Evolutionary conservation across 352 stramenopile genomes (phyloP).

Genomic region (Phytopythium kandeliae): DNA sequence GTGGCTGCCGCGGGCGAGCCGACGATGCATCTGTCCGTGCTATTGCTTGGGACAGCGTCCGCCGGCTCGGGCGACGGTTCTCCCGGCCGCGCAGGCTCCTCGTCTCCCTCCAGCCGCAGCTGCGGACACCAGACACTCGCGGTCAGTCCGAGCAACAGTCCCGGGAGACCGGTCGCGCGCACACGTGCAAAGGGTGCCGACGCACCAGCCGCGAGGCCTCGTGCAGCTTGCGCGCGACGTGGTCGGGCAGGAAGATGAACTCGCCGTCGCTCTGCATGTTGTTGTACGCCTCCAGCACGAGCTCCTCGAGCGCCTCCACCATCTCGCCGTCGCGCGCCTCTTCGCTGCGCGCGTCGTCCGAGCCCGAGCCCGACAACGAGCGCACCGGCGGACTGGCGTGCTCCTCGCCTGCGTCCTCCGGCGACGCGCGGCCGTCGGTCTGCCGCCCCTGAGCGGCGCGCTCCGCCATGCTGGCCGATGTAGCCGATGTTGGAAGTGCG

Average conservation of each 20-base stretch:
- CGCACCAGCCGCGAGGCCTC: conserved; percentile 43
- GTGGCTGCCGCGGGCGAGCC: neutral
- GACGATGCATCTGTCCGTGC: neutral
- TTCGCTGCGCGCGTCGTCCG: neutral
- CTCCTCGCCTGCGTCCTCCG: neutral
- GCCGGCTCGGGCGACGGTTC: conserved; percentile 7
- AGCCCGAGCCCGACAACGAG: conserved; percentile 2
- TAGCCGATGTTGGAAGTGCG: too few relatives aligned
- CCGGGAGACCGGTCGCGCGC: too few relatives aligned
- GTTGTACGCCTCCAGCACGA: conserved; percentile 79
- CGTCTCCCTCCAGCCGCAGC: conserved; percentile 17
- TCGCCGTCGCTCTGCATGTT: conserved; percentile 81
- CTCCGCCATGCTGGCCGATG: neutral
- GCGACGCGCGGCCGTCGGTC: neutral
- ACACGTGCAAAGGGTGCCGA: neutral
- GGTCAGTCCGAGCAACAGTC: neutral
- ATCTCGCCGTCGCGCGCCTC: conserved; percentile 17
- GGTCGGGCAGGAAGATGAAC: conserved; percentile 64
- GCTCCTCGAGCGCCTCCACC: conserved; percentile 51
- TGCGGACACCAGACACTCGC: neutral
- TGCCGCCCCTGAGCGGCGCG: neutral
- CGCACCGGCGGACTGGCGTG: neutral
- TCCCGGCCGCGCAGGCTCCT: conserved; percentile 10
- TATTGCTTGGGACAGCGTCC: neutral
- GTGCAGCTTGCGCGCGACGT: conserved; percentile 65